phyloP scores from a whole-genome alignment of 2,329 filamentous ascomycete species.

The Metarhizium robertsii region DNA sequence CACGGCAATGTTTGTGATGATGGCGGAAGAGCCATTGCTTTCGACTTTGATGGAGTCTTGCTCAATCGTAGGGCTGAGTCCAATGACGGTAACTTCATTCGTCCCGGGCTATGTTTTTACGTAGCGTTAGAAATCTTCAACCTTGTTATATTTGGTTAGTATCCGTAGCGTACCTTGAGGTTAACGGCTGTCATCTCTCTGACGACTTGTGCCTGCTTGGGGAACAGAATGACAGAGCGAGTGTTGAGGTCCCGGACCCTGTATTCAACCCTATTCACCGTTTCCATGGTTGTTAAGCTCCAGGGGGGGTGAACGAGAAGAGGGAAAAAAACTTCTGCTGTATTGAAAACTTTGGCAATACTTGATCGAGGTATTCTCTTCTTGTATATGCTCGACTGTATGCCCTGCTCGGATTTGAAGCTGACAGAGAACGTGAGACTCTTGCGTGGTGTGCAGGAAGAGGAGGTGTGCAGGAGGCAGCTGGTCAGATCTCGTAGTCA shows the following conservation, averaged over 20 bases:
- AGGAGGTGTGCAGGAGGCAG: too few relatives aligned
- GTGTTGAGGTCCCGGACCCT: conserved; percentile 47
- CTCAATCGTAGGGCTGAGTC: conserved; percentile 45
- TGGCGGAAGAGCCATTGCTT: conserved; percentile 39
- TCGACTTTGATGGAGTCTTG: conserved; percentile 53
- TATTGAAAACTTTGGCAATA: too few relatives aligned
- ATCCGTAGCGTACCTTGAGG: conserved; percentile 14
- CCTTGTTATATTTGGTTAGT: too few relatives aligned
- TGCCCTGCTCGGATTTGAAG: too few relatives aligned
- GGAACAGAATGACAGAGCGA: conserved; percentile 55
- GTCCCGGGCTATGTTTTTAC: conserved; percentile 32
- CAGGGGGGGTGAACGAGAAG: too few relatives aligned
- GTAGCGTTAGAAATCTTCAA: too few relatives aligned
- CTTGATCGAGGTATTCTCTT: too few relatives aligned
- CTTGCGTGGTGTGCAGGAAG: too few relatives aligned
- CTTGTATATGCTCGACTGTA: too few relatives aligned
- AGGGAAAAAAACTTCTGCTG: too few relatives aligned
- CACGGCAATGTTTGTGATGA: conserved; percentile 52
- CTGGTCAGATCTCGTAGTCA: too few relatives aligned
- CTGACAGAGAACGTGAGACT: too few relatives aligned
- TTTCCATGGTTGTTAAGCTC: conserved; percentile 22
- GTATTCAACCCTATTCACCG: conserved; percentile 36
- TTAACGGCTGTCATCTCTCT: conserved; percentile 47
- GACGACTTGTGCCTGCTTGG: conserved; percentile 48
- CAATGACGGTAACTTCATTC: conserved; percentile 49